Base-by-base conservation (phyloP, 352 stramenopile species). In the Globisporangium viniferum region DNA sequence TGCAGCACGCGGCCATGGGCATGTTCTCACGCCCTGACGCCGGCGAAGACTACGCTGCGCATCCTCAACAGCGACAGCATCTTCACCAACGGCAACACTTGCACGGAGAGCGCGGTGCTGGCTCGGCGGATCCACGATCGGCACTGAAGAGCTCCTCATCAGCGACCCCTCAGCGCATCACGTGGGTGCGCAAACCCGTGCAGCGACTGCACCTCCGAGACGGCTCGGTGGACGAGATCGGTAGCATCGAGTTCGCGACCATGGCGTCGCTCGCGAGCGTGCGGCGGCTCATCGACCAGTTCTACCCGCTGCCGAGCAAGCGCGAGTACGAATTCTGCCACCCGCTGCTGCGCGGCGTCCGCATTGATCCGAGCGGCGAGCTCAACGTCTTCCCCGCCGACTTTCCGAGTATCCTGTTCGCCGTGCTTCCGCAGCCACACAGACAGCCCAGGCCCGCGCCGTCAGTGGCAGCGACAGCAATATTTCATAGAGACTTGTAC, bases 301-400 rank as follows among this genome's bases (percentile, higher is more conserved):
- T 80, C 59, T 73, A 76, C 35, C 74, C 71, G 20, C 51, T 74
- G n/a, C 65, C 71, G 0, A 64, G 59, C 59, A 55, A 69, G 10
- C 73, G 68, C 57, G 54, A 66, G 24, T 77, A 73, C 68, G 65
- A 71, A 31, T 80, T 80, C 51, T 66, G 64, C 51, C 61, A 80
- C 51, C 73, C 71, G 18, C 29, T 22, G 8, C 54, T 49, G 22
- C 46, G 33, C n/a, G 29, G 33, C n/a, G 29, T 36, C 2, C 62
- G 62, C 33, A 66, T 73, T 22, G 62, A 59, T 3, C 61, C 56
- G 18, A 64, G 36, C 54, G 67, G 62, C 22, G 67, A 73, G 36
- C 2, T 18, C 14, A 73, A 44, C 24, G 33, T 67, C 36, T 53
- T 72, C 3, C 67, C 67, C 0, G 49, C 15, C 6, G 62, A 59